phyloP scores from a whole-genome alignment of 805 yeast genomes.

The Lachancea dasiensis region DNA sequence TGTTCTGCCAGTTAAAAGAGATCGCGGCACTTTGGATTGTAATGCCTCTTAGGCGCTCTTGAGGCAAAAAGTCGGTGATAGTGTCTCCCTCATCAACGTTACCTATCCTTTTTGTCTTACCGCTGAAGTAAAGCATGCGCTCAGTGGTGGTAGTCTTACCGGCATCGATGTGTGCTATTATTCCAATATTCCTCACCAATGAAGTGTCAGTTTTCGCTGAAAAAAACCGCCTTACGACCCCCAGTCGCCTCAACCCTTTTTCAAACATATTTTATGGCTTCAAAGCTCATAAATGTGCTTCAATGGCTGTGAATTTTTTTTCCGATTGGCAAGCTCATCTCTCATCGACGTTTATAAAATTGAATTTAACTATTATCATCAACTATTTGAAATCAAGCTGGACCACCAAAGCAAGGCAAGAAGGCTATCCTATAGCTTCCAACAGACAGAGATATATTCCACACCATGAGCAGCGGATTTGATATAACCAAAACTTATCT shows the following conservation, averaged over 20 bases:
- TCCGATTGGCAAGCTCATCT: conserved; percentile 8
- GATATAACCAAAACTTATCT: conserved; percentile 80
- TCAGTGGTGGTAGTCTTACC: conserved; percentile 98
- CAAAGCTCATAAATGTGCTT: not conserved
- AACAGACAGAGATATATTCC: not conserved
- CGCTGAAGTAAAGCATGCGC: conserved; percentile 86
- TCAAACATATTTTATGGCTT: not conserved
- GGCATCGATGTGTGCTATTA: conserved; percentile 98
- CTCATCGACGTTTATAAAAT: not conserved
- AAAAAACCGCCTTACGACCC: conserved; percentile 1
- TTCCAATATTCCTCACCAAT: conserved; percentile 77
- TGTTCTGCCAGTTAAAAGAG: conserved; percentile 71
- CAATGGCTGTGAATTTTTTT: too few species aligned
- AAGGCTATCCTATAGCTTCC: not conserved
- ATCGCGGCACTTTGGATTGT: conserved; percentile 97
- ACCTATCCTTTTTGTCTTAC: conserved; percentile 74
- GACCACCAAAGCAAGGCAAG: too few species aligned
- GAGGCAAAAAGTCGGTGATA: conserved; percentile 84
- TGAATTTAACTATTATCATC: conserved; percentile 1
- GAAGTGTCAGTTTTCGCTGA: conserved; percentile 13
- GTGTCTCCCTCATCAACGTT: conserved; percentile 97
- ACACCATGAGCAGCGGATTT: conserved; percentile 39
- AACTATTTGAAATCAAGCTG: not conserved
- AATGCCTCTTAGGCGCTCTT: conserved; percentile 88
- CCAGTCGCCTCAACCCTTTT: not conserved